phyloP scores from a whole-genome alignment of 371 early-diverging fungal genomes.

The Syncephalis plumigaleata region DNA sequence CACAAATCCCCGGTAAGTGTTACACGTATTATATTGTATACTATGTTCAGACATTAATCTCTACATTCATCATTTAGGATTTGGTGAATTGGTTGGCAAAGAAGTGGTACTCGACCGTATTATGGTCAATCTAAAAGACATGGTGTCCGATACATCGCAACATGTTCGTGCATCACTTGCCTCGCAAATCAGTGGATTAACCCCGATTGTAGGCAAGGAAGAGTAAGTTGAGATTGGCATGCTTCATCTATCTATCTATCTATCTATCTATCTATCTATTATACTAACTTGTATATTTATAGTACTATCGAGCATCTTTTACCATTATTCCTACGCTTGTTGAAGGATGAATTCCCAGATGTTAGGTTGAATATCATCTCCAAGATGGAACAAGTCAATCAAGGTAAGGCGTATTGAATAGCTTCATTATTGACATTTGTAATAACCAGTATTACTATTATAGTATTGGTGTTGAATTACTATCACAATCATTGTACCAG shows the following conservation, averaged over 20 bases:
- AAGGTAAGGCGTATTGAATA: conserved; percentile 22
- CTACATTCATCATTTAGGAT: conserved; percentile 27
- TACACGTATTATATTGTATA: background rate
- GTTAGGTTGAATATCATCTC: conserved; percentile 96
- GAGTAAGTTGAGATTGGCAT: too few relatives aligned
- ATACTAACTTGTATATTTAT: conserved; percentile 3
- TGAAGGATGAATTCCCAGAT: conserved; percentile 94
- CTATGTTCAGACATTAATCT: background rate
- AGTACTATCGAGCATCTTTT: conserved; percentile 86
- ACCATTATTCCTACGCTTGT: conserved; percentile 81
- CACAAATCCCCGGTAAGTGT: conserved; percentile 65
- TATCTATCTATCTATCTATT: background rate
- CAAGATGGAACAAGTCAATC: conserved; percentile 85
- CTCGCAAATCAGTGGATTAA: conserved; percentile 86
- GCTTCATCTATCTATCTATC: background rate
- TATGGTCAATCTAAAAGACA: conserved; percentile 75
- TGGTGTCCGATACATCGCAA: conserved; percentile 86
- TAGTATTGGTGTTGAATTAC: conserved; percentile 93
- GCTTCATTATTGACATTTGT: background rate
- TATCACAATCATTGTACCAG: conserved; percentile 93
- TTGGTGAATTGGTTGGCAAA: conserved; percentile 63
- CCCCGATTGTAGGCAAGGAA: conserved; percentile 87
- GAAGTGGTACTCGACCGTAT: conserved; percentile 61
- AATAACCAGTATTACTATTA: conserved; percentile 5
- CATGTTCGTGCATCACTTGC: conserved; percentile 94